phyloP scores from a whole-genome alignment of 2,329 filamentous ascomycete species.

The Bipolaris zeicola region DNA sequence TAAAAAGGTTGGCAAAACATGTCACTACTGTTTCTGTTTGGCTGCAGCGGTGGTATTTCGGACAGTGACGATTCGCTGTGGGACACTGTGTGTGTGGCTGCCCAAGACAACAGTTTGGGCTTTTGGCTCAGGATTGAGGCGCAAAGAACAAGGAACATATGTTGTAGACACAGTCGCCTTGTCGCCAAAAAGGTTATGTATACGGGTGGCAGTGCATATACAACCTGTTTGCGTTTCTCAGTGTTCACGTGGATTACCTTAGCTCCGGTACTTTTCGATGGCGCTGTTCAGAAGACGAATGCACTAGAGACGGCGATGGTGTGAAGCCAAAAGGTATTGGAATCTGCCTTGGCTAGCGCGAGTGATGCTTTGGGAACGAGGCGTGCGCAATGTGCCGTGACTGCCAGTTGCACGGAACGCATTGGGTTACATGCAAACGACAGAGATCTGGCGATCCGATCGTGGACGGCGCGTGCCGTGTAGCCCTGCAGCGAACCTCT shows the following conservation, averaged over 20 bases:
- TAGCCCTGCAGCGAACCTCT: slow-evolving; percentile 7
- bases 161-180: not conserved
- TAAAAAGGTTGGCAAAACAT: not conserved
- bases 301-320: not conserved
- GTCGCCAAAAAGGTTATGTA: not conserved
- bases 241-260: not conserved
- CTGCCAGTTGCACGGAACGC: not conserved
- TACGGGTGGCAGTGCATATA: not conserved
- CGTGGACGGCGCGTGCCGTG: slow-evolving; percentile 12
- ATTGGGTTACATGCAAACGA: not conserved
- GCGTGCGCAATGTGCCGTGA: not conserved
- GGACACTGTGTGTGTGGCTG: not conserved
- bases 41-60: not conserved
- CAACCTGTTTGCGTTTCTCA: not conserved
- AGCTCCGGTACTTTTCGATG: slow-evolving; percentile 1
- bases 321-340: not conserved
- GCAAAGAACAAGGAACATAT: not conserved
- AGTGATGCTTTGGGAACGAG: not conserved
- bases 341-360: not conserved
- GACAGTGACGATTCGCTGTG: not conserved
- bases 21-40: not conserved
- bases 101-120: not conserved
- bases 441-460: slow-evolving; percentile 7
- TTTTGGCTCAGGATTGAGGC: not conserved
- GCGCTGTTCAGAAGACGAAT: not conserved